A percentile compares a stretch with the other conserved stretches of the same genome.
Evolutionary conservation across 2,329 filamentous ascomycete genomes (phyloP).

Genomic region (Aspergillus aculeatinus): DNA sequence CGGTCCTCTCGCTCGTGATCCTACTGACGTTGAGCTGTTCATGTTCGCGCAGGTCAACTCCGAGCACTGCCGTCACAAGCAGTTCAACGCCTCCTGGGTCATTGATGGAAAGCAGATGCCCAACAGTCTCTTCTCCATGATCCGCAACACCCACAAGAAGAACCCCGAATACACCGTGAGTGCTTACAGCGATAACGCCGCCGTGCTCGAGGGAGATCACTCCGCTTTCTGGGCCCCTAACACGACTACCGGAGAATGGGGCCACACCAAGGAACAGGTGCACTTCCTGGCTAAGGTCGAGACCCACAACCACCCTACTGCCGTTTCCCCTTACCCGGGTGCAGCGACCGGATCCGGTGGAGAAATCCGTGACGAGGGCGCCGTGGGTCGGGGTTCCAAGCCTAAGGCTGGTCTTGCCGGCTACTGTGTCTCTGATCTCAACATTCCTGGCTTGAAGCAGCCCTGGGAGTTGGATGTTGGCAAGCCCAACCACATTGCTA

Average conservation of each 20-base stretch:
- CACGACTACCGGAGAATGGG: slow-evolving; percentile 83
- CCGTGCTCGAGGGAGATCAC: slow-evolving; percentile 74
- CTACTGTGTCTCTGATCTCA: slow-evolving; percentile 91
- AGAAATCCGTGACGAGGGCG: slow-evolving; percentile 92
- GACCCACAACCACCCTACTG: slow-evolving; percentile 96
- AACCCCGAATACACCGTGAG: slow-evolving; percentile 80
- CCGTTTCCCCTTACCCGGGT: slow-evolving; percentile 88
- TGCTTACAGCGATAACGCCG: slow-evolving; percentile 96
- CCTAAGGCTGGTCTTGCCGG: slow-evolving; percentile 90
- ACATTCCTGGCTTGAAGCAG: slow-evolving; percentile 77
- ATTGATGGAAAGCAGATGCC: slow-evolving; percentile 82
- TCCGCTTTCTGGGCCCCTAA: slow-evolving; percentile 85
- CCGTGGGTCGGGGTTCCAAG: slow-evolving; percentile 86
- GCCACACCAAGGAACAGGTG: slow-evolving; percentile 77
- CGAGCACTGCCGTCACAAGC: slow-evolving; percentile 85
- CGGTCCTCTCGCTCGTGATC: slow-evolving; percentile 58
- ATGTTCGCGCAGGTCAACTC: slow-evolving; percentile 99
- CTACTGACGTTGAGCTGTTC: slow-evolving; percentile 92
- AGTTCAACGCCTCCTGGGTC: slow-evolving; percentile 96
- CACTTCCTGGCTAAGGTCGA: slow-evolving; percentile 93
- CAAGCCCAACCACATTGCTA: slow-evolving; percentile 87
- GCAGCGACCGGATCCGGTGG: slow-evolving; percentile 94
- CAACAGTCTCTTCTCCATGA: slow-evolving; percentile 90
- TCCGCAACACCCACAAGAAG: slow-evolving; percentile 84
- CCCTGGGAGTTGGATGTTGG: slow-evolving; percentile 93